Evolutionary conservation across 345 rosid species (phyloP).

Genomic region (Eucalyptus dawsonii): DNA sequence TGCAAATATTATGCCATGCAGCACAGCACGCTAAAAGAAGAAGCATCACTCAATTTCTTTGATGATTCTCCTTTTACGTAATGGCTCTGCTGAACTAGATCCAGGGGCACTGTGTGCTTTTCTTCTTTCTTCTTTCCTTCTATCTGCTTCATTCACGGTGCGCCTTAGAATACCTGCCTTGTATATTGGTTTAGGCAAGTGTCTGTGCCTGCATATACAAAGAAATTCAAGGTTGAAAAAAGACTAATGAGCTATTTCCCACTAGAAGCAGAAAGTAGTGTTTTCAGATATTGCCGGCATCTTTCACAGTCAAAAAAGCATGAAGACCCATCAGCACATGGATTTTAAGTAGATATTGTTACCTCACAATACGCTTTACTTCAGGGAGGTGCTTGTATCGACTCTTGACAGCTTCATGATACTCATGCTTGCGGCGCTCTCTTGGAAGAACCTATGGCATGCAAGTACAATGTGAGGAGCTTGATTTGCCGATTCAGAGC

Average conservation of each 20-base stretch:
- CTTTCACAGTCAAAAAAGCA: background rate
- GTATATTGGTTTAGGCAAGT: constrained; percentile 78
- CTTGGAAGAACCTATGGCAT: constrained; percentile 70
- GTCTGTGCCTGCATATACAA: constrained; percentile 66
- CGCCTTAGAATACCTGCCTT: constrained; percentile 41
- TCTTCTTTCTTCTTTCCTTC: constrained; percentile 65
- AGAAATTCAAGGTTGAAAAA: background rate
- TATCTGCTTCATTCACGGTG: constrained; percentile 48
- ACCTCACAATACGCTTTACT: constrained; percentile 87
- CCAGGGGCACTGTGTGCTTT: constrained; percentile 94
- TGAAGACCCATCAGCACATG: background rate
- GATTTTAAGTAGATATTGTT: background rate
- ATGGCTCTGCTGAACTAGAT: constrained; percentile 28
- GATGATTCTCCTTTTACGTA: constrained; percentile 66
- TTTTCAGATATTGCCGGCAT: background rate
- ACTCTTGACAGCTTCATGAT: constrained; percentile 71
- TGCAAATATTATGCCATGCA: background rate
- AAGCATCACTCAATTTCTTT: constrained; percentile 54
- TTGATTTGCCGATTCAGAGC: background rate
- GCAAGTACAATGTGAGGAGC: background rate
- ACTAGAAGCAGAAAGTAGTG: background rate
- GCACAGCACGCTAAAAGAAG: background rate
- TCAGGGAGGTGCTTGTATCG: constrained; percentile 89
- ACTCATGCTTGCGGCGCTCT: constrained; percentile 73
- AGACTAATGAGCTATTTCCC: background rate